Evolutionary conservation across 495 filamentous ascomycete species (phyloP).

Genomic region (Thermochaetoides thermophila): DNA sequence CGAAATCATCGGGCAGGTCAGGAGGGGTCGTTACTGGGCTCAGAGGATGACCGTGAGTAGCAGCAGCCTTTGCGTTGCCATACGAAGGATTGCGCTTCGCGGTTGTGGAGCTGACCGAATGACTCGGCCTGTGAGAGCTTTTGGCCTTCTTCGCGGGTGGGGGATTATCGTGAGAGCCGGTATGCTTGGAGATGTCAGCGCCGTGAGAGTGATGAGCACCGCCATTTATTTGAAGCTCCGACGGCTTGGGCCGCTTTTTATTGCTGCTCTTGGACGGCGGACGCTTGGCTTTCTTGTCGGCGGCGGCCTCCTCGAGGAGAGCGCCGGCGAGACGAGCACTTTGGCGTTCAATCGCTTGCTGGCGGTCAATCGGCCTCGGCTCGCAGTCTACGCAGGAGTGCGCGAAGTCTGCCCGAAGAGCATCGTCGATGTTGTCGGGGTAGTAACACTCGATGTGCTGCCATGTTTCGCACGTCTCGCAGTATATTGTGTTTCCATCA

Average conservation of each 20-base stretch:
- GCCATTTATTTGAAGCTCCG: constrained; percentile 37
- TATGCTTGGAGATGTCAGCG: constrained; percentile 19
- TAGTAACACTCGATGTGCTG: constrained; percentile 97
- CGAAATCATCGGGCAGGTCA: constrained; percentile 37
- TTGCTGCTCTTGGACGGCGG: constrained; percentile 52
- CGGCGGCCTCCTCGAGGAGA: constrained; percentile 37
- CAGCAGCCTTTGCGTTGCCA: constrained; percentile 22
- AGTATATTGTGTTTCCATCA: constrained; percentile 94
- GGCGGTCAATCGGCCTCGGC: constrained; percentile 54
- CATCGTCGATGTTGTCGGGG: constrained; percentile 51
- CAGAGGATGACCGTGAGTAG: constrained; percentile 32
- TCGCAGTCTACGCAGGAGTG: constrained; percentile 83
- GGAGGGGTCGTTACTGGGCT: constrained; percentile 42
- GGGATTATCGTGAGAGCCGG: constrained; percentile 19
- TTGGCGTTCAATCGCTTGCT: constrained; percentile 54
- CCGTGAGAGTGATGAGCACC: constrained; percentile 23
- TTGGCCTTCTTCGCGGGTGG: constrained; percentile 55
- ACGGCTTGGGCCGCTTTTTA: constrained; percentile 54
- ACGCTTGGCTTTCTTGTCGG: constrained; percentile 53
- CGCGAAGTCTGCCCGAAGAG: constrained; percentile 45
- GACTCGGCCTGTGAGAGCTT: constrained; percentile 53
- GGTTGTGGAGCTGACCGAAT: constrained; percentile 49
- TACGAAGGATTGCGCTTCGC: constrained; percentile 40
- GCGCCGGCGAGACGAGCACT: constrained; percentile 27
- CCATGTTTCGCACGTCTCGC: constrained; percentile 92